Conservation (phyloP, 2,329 filamentous ascomycete species). For the Teratosphaeria gauchensis region DNA sequence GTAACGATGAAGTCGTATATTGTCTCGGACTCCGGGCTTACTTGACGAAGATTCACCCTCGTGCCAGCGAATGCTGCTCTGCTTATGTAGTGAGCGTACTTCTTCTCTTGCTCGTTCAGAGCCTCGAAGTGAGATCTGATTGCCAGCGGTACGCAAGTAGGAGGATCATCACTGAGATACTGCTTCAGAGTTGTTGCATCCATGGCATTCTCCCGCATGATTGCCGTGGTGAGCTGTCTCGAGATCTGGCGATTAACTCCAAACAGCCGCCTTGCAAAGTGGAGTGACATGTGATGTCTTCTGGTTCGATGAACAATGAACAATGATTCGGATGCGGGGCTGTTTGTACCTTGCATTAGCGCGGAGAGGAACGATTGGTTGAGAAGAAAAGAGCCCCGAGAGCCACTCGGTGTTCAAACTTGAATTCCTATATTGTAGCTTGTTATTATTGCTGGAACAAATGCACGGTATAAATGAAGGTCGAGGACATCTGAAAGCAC, state of each 20-base stretch:
- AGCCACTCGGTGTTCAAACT: no score
- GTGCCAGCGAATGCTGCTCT: conserved; percentile 43
- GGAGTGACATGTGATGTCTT: background rate
- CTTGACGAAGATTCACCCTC: conserved; percentile 44
- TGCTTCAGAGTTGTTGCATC: conserved; percentile 45
- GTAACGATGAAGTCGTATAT: conserved; percentile 48
- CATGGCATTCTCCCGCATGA: conserved; percentile 24
- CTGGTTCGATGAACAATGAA: background rate
- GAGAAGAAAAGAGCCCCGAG: no score
- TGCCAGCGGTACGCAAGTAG: conserved; percentile 74
- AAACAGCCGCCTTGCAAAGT: background rate
- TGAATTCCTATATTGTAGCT: no score
- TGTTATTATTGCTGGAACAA: no score
- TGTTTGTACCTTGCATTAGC: background rate
- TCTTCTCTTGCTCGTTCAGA: conserved; percentile 55
- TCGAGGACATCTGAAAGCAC: background rate
- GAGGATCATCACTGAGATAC: conserved; percentile 85
- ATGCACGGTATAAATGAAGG: no score
- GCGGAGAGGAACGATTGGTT: no score
- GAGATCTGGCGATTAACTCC: background rate
- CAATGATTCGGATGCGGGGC: background rate
- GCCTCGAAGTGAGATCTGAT: conserved; percentile 90
- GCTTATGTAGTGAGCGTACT: conserved; percentile 54
- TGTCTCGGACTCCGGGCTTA: conserved; percentile 41
- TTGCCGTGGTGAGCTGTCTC: background rate